Base-by-base conservation (phyloP, 1,284 basidiomycete species). In the Cutaneotrichosporon sp. region DNA sequence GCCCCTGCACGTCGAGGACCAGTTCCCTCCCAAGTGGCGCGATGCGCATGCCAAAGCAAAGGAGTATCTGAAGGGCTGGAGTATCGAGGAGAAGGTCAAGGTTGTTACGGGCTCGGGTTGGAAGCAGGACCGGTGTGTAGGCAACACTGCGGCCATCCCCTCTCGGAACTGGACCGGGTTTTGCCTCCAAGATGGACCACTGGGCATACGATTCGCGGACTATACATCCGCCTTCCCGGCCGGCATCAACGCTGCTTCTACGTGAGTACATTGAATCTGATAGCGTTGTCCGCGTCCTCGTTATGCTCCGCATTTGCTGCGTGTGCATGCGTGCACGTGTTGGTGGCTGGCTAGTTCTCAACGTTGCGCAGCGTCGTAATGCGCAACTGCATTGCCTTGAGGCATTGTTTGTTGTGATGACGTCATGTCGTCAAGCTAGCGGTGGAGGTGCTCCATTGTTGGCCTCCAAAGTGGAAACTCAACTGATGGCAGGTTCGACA, bases 181-280 rank as follows among this genome's bases (percentile, higher is more conserved):
- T 24, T 90, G 87, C 66, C 75, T 88, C 44, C 64, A 78, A 56
- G 79, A 80, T 56, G 33, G 49, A 11, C 78, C 78, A 0, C 54
- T 74, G 4, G 86, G 86, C 11, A 81, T 87, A 22, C 78, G 86
- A 49, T 80, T 79, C 59, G 79, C 81, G 0, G 83, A 85, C 64
- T 67, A 75, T 17, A 79, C 81, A 7, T 83, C 83, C 20, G 83
- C 79, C 3, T 88, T 88, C 72, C 85, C 87, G 7, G 80, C 85
- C 17, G 86, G 79, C 16, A 83, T 88, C 72, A 88, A 87, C 64
- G 80, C 79, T 9, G 86, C 84, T 5, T 78, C 85, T 12, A 86
- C 87, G 64, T 79, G 55, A 65, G 77, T 68, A n/a, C n/a, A n/a
- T 7, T 12, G 11, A 2, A 9, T 22, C 2, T 39, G 9, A 44